Conservation (phyloP, 1,284 basidiomycete species). For the Ceratobasidium sp. region DNA sequence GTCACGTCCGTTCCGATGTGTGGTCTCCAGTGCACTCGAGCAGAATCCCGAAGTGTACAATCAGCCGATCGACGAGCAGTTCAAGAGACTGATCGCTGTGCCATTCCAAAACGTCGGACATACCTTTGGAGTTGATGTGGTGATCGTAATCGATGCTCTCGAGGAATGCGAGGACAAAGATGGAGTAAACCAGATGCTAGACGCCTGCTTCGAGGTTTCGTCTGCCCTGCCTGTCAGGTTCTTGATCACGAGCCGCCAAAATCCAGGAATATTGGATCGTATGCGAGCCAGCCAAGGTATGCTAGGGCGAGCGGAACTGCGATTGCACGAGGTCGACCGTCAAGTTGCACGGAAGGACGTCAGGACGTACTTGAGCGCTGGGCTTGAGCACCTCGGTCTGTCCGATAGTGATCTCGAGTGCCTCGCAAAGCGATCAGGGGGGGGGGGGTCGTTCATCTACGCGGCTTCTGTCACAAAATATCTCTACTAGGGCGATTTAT, state of each 20-base stretch:
- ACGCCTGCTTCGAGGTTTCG: not conserved
- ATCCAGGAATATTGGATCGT: not conserved
- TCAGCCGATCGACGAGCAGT: not conserved
- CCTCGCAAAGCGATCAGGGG: not conserved
- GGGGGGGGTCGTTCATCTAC: slow-evolving; percentile 1
- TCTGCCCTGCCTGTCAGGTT: not conserved
- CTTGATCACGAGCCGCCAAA: not conserved
- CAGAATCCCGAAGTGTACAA: not conserved
- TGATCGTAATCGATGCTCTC: slow-evolving; percentile 14
- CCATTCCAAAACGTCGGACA: not conserved
- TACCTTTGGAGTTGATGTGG: not conserved
- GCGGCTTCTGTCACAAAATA: slow-evolving; percentile 9
- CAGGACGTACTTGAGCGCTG: not conserved
- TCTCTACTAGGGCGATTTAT: not conserved
- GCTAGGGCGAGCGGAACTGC: not conserved
- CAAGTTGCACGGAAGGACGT: not conserved
- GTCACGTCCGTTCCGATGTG: not conserved
- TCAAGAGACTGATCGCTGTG: not conserved
- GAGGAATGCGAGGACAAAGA: slow-evolving; percentile 16
- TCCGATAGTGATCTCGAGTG: not conserved
- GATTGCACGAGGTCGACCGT: not conserved
- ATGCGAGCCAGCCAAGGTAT: not conserved
- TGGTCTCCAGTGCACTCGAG: not conserved
- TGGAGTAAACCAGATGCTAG: not conserved
- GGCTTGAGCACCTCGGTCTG: not conserved